A percentile compares a stretch with the other conserved stretches of the same genome.
These are phyloP conservation scores for Quercus phellos DNA, from an alignment of 331 rosid genomes.

Conservation along the genomic window DNA sequence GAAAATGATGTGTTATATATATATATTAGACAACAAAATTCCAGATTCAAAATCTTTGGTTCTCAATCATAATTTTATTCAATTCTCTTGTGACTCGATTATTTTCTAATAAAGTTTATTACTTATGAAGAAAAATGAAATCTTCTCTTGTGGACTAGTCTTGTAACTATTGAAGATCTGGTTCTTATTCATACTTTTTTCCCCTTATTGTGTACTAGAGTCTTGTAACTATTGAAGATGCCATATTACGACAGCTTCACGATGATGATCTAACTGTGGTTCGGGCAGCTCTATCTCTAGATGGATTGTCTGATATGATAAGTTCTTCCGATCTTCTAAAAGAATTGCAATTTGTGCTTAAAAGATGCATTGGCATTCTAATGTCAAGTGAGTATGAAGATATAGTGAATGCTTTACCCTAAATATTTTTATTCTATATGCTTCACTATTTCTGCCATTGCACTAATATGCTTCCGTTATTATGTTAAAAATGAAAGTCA, in stretches of 20 bases:
- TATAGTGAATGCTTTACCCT: constrained; percentile 13
- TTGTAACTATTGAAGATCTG: constrained; percentile 47
- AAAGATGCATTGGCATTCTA: constrained; percentile 50
- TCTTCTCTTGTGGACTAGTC: constrained; percentile 38
- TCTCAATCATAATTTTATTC: constrained; percentile 4
- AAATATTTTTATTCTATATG: constrained; percentile 2
- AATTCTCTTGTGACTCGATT: no score
- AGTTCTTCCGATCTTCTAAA: constrained; percentile 50
- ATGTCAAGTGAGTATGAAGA: constrained; percentile 46
- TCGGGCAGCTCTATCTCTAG: constrained; percentile 58
- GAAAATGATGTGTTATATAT: neutral
- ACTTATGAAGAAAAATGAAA: no score
- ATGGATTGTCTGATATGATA: constrained; percentile 49
- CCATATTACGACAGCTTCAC: constrained; percentile 63
- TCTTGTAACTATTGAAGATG: constrained; percentile 56
- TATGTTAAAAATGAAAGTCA: neutral
- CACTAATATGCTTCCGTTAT: neutral
- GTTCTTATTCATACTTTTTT: no score
- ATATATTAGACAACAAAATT: neutral
- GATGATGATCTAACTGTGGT: constrained; percentile 84
- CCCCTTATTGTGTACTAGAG: constrained; percentile 42
- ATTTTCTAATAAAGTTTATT: no score
- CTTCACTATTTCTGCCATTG: neutral
- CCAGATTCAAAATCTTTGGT: constrained; percentile 2
- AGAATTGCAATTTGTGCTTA: constrained; percentile 54